Base-by-base conservation (phyloP, 2,329 filamentous ascomycete species). In the Ceratocystis cacaofunesta region DNA sequence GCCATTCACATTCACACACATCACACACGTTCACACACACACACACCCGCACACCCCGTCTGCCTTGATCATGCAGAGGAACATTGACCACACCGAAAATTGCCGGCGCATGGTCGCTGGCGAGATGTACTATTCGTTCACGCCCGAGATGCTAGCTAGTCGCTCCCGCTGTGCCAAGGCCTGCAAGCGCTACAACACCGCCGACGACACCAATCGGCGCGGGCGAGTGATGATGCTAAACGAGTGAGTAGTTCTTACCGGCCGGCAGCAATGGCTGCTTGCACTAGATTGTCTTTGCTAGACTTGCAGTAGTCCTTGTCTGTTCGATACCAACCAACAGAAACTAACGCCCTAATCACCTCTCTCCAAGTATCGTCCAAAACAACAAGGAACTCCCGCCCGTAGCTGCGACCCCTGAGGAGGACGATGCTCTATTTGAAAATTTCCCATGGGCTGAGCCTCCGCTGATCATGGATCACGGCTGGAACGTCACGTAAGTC, bases 381-480 rank as follows among this genome's bases (percentile, higher is more conserved):
- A 74, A 80, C 50, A 85, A 90, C 72, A 76, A 79, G 41, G 80
- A 78, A 1, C 83, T 85, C 46, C 75, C 92, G 0, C 88, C 89
- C 25, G 80, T 84, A 0, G 62, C 60, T 7, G 32, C 82, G 36
- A 57, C 61, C 1, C 62, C 64, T 1, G 67, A 64, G 65, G 84
- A 83, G 69, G 88, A 94, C 68, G 85, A 86, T 8, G 78, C 76
- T 19, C 76, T 86, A 1, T 81, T 94, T 43, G 77, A 78, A 25
- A 77, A 86, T 43, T 75, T 87, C 30, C 84, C 89, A 0, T 90
- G 84, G 81, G 78, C 92, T 25, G 85, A 89, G 68, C 75, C 80
- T 0, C 89, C 89, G 0, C 78, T 94, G 64, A 82, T 79, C 58
- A 81, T 87, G 68, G 90, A 95, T 74, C 92, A 94, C 70, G 90